These are phyloP conservation scores for Chlamydomonas incerta DNA, from an alignment of 139 green algal species.

Conservation along the genomic window DNA sequence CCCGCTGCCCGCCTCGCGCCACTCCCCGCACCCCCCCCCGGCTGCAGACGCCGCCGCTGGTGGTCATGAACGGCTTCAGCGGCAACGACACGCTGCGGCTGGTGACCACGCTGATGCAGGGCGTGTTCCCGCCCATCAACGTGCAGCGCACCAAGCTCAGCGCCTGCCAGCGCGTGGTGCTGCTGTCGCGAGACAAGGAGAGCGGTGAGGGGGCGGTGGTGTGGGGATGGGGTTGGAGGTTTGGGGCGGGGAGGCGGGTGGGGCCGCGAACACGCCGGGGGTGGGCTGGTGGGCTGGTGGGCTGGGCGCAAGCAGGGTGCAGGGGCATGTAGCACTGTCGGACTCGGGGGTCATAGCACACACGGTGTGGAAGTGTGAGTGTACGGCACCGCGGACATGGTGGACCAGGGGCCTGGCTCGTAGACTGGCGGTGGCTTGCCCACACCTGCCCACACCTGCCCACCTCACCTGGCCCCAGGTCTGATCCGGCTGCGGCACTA, in stretches of 20 bases:
- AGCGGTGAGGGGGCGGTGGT: conserved; percentile 28
- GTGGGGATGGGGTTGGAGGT: neutral
- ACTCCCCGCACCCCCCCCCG: neutral
- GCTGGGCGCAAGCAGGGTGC: too few relatives aligned
- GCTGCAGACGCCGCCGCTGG: conserved; percentile 71
- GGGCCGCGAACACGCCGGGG: neutral
- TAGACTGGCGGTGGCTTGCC: too few relatives aligned
- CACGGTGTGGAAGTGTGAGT: too few relatives aligned
- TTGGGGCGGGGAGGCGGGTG: too few relatives aligned
- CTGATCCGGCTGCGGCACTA: conserved; percentile 92
- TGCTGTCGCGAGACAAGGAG: conserved; percentile 55
- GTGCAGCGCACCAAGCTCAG: conserved; percentile 83
- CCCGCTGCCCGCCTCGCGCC: too few relatives aligned
- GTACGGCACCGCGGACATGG: too few relatives aligned
- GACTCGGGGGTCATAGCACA: too few relatives aligned
- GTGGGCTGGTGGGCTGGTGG: too few relatives aligned
- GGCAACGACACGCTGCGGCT: conserved; percentile 23
- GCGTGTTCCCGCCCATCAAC: conserved; percentile 97
- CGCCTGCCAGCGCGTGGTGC: conserved; percentile 72
- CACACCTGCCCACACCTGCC: neutral
- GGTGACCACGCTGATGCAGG: conserved; percentile 91
- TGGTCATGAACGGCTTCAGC: conserved; percentile 95
- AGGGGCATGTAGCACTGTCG: too few relatives aligned
- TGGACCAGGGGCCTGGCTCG: too few relatives aligned
- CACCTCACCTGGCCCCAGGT: conserved; percentile 38